Base-by-base conservation (phyloP, 2,329 filamentous ascomycete species). In the Fusarium cicatricum region DNA sequence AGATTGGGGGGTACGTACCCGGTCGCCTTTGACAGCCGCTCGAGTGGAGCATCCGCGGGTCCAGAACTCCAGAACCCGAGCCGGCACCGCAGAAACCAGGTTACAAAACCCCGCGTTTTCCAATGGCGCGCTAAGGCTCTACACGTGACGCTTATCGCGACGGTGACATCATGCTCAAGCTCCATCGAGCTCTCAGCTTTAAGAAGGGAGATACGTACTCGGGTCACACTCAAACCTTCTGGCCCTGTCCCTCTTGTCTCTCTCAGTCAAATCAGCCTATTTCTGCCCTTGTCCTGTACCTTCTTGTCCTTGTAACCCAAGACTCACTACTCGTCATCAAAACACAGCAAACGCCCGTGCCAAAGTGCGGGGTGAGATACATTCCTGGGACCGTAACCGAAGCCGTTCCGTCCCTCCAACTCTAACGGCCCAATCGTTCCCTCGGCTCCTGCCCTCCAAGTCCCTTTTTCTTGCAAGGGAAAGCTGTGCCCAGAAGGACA, bases 341-440 rank as follows among this genome's bases (percentile, higher is more conserved):
- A 59, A 32, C 16, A 49, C 44, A 44, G 37, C 28, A 52, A 41
- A 56, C 43, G 45, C 45, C 58, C 55, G 38, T 46, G 41, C 56
- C 42, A 58, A 68, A 69, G 65, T 69, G 66, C 63, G 67, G 67
- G 66, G 66, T 68, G 66, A 65, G 55, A 38, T 52, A 61, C 61
- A 62, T 58, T 62, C 39, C 48, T 58, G 45, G 52, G 47, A 55
- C 48, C 58, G 62, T 66, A 68, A 67, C 67, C 66, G 62, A 58
- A 59, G 54, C 66, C 58, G 61, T 68, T 62, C 67, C 66, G 66
- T 69, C 67, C 67, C 67, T 69, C 66, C 67, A 69, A 67, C 51
- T 65, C 52, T 44, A 32, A 47, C 42, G 48, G 50, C 45, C 65
- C 61, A 65, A 60, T 67, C 49, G 45, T 14, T 59, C 49, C 62